Conservation (phyloP, 2,329 filamentous ascomycete genomes). For the Teratosphaeria nubilosa region DNA sequence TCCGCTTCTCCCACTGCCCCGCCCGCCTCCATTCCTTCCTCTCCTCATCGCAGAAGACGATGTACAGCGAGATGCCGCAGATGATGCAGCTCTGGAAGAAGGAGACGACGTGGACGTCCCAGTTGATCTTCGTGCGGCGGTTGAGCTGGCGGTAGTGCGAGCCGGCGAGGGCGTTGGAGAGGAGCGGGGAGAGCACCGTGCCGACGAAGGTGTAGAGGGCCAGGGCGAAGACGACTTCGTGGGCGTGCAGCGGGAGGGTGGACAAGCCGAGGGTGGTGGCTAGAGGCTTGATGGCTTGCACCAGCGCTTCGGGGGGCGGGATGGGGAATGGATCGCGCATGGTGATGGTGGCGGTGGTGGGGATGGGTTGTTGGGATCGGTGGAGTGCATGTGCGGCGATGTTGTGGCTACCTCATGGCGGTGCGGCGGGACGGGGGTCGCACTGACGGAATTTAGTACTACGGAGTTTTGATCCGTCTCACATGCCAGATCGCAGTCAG, state of each 20-base stretch:
- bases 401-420: background rate
- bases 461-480: background rate
- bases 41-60: conserved; percentile 60
- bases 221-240: conserved; percentile 61
- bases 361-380: background rate
- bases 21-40: conserved; percentile 34
- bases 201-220: conserved; percentile 60
- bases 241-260: conserved; percentile 64
- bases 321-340: conserved; percentile 67
- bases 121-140: conserved; percentile 59
- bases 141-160: conserved; percentile 53
- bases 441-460: background rate
- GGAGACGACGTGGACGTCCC: conserved; percentile 81
- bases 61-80: conserved; percentile 62
- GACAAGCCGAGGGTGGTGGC: conserved; percentile 52
- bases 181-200: conserved; percentile 53
- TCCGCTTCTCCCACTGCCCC: conserved; percentile 53
- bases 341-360: conserved; percentile 10
- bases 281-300: conserved; percentile 50
- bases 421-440: background rate
- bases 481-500: background rate
- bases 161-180: conserved; percentile 55
- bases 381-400: background rate
- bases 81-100: conserved; percentile 66
- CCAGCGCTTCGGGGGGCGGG: conserved; percentile 48